A percentile compares a stretch with the other conserved stretches of the same genome.
Evolutionary conservation across 139 green algal species (phyloP).

Genomic region (Tetradesmus obliquus): DNA sequence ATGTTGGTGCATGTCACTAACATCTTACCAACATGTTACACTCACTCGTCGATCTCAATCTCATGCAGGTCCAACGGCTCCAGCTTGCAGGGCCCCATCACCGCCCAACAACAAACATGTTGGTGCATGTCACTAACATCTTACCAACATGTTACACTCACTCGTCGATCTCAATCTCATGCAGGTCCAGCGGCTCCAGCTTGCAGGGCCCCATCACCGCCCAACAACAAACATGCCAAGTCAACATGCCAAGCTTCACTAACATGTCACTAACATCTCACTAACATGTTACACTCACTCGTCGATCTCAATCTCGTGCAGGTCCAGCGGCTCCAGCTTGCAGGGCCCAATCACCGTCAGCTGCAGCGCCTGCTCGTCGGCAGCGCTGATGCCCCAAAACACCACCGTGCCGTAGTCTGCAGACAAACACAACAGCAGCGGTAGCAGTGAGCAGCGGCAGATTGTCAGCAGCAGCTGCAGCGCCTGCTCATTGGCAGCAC

Average conservation of each 20-base stretch:
- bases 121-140: not conserved
- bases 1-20: no score
- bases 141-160: not conserved
- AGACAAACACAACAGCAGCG: not conserved
- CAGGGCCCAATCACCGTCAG: constrained; percentile 31
- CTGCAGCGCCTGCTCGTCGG: constrained; percentile 44
- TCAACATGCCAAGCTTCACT: no score
- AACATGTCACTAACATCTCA: not conserved
- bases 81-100: constrained; percentile 29
- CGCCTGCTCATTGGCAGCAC: constrained; percentile 41
- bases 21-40: not conserved
- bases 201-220: constrained; percentile 36
- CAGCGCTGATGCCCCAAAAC: constrained; percentile 72
- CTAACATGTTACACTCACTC: not conserved
- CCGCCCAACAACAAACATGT: not conserved
- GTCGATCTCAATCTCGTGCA: constrained; percentile 41
- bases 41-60: constrained; percentile 31
- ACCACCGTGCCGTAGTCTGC: constrained; percentile 78
- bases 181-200: constrained; percentile 32
- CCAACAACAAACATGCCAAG: no score
- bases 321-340: constrained; percentile 37
- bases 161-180: constrained; percentile 43
- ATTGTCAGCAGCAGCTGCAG: not conserved
- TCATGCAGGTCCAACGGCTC: constrained; percentile 31
- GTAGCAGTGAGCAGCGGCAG: not conserved